Percentiles rank a stretch among this genome's conserved stretches.
These are phyloP conservation scores for Dryas integrifolia DNA, from an alignment of 331 rosid genomes.

Conservation along the genomic window DNA sequence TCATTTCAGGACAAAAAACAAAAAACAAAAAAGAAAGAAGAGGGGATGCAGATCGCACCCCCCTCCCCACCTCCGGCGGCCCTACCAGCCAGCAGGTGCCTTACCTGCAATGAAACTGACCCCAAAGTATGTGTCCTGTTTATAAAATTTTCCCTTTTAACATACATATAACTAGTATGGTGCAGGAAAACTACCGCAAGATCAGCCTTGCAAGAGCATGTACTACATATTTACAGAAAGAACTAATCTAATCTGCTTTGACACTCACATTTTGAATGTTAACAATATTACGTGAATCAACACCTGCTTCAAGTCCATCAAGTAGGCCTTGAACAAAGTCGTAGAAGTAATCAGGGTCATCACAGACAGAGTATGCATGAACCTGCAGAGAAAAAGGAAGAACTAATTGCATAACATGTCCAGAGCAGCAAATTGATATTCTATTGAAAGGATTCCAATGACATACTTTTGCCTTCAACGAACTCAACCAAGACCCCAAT, in stretches of 20 bases:
- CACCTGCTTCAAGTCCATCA: constrained; percentile 71
- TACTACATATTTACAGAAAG: not conserved
- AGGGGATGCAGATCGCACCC: too few relatives aligned
- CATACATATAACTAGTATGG: not conserved
- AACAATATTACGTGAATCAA: constrained; percentile 64
- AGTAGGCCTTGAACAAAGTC: constrained; percentile 74
- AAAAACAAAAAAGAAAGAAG: too few relatives aligned
- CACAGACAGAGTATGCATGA: constrained; percentile 74
- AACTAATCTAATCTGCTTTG: constrained; percentile 10
- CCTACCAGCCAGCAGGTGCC: too few relatives aligned
- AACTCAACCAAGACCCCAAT: constrained; percentile 71
- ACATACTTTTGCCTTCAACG: constrained; percentile 77
- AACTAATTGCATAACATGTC: constrained; percentile 11
- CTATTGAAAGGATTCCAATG: constrained; percentile 13
- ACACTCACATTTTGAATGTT: constrained; percentile 64
- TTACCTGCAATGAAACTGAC: too few relatives aligned
- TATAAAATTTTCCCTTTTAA: too few relatives aligned
- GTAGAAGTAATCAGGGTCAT: constrained; percentile 86
- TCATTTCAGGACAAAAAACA: not conserved
- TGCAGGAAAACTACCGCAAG: not conserved
- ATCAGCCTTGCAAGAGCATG: not conserved
- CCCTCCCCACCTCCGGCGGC: too few relatives aligned
- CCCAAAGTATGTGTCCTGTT: too few relatives aligned
- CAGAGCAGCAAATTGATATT: constrained; percentile 16
- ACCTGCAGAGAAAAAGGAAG: constrained; percentile 48